Percentiles rank a stretch among this genome's conserved stretches.
These are phyloP conservation scores for Ramularia endophylla DNA, from an alignment of 2,329 filamentous ascomycete genomes.

Conservation along the genomic window DNA sequence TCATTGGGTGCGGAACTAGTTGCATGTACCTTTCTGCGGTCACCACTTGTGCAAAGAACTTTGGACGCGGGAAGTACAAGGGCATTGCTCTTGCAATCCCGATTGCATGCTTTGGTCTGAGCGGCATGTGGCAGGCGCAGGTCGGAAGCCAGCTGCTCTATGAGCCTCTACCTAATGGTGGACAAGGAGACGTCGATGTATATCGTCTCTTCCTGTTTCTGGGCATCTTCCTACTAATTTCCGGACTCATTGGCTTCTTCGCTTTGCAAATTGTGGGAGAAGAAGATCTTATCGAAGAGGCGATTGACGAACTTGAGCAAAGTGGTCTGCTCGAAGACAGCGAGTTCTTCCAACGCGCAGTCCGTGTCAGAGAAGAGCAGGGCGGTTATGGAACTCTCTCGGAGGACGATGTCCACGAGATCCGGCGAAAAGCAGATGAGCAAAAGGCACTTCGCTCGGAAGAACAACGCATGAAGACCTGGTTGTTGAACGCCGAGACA, in stretches of 20 bases:
- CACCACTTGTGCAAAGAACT: slow-evolving; percentile 98
- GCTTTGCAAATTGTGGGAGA: slow-evolving; percentile 75
- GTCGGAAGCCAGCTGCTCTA: slow-evolving; percentile 72
- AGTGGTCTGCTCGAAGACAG: slow-evolving; percentile 76
- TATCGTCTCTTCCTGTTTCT: slow-evolving; percentile 87
- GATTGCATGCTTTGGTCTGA: slow-evolving; percentile 87
- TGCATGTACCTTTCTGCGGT: slow-evolving; percentile 85
- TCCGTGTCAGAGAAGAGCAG: slow-evolving; percentile 34
- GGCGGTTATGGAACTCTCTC: slow-evolving; percentile 58
- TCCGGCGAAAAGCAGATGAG: slow-evolving; percentile 41
- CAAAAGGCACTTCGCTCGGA: slow-evolving; percentile 44
- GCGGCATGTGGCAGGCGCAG: slow-evolving; percentile 94
- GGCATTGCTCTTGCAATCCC: slow-evolving; percentile 84
- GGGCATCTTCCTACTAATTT: slow-evolving; percentile 59
- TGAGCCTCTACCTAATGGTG: slow-evolving; percentile 59
- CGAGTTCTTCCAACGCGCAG: slow-evolving; percentile 58
- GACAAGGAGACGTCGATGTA: slow-evolving; percentile 59
- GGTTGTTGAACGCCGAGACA: slow-evolving; percentile 88
- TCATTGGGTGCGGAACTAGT: slow-evolving; percentile 76
- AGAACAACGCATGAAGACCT: slow-evolving; percentile 71
- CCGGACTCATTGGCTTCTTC: slow-evolving; percentile 69
- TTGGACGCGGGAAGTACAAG: slow-evolving; percentile 79
- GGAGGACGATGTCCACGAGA: slow-evolving; percentile 39
- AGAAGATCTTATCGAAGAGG: slow-evolving; percentile 80
- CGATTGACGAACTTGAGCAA: slow-evolving; percentile 82